phyloP scores from a whole-genome alignment of 2,329 filamentous ascomycete species.

The Xylaria arbuscula region DNA sequence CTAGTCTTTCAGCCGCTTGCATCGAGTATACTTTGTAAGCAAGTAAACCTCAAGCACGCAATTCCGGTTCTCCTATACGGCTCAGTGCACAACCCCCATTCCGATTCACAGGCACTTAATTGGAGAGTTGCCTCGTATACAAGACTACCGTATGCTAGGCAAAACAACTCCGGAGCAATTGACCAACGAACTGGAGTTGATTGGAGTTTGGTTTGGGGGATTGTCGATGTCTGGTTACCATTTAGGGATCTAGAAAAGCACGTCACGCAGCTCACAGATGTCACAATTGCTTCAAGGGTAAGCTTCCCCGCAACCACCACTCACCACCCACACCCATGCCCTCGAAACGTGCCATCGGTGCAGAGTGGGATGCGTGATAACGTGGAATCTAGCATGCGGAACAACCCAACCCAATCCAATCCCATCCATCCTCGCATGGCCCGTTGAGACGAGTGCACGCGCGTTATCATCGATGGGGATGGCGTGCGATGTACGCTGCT shows the following conservation, averaged over 20 bases:
- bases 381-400: constrained; percentile 2
- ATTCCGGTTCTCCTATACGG: background rate
- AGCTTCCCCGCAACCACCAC: constrained; percentile 39
- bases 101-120: background rate
- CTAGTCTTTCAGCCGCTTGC: background rate
- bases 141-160: background rate
- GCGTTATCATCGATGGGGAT: constrained; percentile 28
- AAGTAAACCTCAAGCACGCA: background rate
- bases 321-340: constrained; percentile 27
- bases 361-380: constrained; percentile 28
- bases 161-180: constrained; percentile 3
- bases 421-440: constrained; percentile 31
- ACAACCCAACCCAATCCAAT: constrained; percentile 1
- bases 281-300: constrained; percentile 39
- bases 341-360: constrained; percentile 17
- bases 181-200: background rate
- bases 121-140: background rate
- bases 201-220: constrained; percentile 5
- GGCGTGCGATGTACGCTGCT: constrained; percentile 35
- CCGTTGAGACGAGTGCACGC: background rate
- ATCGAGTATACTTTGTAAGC: background rate
- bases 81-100: background rate
- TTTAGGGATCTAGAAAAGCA: constrained; percentile 34
- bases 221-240: constrained; percentile 19
- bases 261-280: constrained; percentile 41